phyloP scores from a whole-genome alignment of 176 grass and related monocot species.

The Oryza coarctata region DNA sequence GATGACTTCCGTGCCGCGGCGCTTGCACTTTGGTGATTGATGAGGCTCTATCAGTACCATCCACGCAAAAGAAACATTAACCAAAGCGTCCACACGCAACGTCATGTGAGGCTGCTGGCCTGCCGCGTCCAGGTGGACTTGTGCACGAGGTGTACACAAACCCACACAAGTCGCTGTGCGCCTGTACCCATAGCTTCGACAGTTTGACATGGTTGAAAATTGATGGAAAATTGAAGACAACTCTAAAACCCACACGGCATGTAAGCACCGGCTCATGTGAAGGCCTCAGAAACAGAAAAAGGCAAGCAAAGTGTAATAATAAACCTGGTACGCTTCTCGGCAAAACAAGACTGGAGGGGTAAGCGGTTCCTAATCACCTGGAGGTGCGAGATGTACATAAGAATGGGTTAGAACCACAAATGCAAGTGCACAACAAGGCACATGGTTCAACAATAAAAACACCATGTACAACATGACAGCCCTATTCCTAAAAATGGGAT shows the following conservation, averaged over 20 bases:
- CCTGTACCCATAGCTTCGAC: too few species aligned
- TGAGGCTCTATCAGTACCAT: not conserved
- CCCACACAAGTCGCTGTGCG: too few species aligned
- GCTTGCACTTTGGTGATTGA: not conserved
- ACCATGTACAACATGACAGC: constrained; percentile 62
- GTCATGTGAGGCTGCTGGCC: too few species aligned
- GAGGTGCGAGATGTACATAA: constrained; percentile 5
- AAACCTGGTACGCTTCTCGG: not conserved
- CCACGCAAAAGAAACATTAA: not conserved
- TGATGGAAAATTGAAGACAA: too few species aligned
- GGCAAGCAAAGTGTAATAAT: not conserved
- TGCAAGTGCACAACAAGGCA: constrained; percentile 42
- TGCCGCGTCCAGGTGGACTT: too few species aligned
- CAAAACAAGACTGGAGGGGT: not conserved
- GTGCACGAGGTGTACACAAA: too few species aligned
- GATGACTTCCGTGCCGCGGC: not conserved
- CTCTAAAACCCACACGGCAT: not conserved
- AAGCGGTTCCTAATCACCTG: constrained; percentile 6
- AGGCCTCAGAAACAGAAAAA: not conserved
- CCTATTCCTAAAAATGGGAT: constrained; percentile 45
- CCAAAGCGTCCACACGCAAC: not conserved
- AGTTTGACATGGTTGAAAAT: too few species aligned
- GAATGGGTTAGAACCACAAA: constrained; percentile 42
- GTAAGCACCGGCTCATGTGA: not conserved
- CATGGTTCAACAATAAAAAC: constrained; percentile 53